Percentiles rank a stretch among this genome's conserved stretches.
phyloP scores from a whole-genome alignment of 441 rosid species.

The Brassica hybrid region DNA sequence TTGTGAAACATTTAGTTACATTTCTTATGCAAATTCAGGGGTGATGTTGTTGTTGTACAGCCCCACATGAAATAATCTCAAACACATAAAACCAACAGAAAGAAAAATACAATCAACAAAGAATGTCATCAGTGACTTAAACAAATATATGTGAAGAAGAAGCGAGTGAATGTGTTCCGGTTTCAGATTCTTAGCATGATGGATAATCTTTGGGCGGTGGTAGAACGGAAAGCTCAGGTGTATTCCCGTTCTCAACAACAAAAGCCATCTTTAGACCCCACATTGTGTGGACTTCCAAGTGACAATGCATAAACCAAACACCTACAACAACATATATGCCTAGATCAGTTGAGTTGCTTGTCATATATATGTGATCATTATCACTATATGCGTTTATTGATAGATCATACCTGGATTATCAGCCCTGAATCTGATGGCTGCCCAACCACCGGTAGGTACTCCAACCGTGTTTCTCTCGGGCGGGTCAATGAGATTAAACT shows the following conservation, averaged over 20 bases:
- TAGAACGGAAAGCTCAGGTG: constrained; percentile 44
- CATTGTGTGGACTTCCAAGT: constrained; percentile 55
- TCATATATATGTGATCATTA: constrained; percentile 1
- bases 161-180: background rate
- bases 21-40: constrained; percentile 26
- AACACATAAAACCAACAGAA: constrained; percentile 24
- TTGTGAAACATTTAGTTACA: constrained; percentile 26
- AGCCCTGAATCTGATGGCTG: constrained; percentile 66
- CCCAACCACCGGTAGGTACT: constrained; percentile 69
- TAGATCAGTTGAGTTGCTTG: constrained; percentile 16
- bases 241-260: constrained; percentile 54
- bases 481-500: constrained; percentile 67
- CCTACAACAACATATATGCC: constrained; percentile 35
- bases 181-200: constrained; percentile 40
- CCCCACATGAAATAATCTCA: constrained; percentile 30
- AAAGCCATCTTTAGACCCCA: constrained; percentile 69
- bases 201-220: constrained; percentile 60
- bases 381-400: background rate
- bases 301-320: constrained; percentile 68
- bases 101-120: constrained; percentile 27
- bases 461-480: constrained; percentile 51
- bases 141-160: background rate
- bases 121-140: background rate
- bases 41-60: constrained; percentile 19
- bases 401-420: constrained; percentile 59